Conservation (phyloP, 225 moss, liverwort and hornwort species). For the Physcomitrium patens region DNA sequence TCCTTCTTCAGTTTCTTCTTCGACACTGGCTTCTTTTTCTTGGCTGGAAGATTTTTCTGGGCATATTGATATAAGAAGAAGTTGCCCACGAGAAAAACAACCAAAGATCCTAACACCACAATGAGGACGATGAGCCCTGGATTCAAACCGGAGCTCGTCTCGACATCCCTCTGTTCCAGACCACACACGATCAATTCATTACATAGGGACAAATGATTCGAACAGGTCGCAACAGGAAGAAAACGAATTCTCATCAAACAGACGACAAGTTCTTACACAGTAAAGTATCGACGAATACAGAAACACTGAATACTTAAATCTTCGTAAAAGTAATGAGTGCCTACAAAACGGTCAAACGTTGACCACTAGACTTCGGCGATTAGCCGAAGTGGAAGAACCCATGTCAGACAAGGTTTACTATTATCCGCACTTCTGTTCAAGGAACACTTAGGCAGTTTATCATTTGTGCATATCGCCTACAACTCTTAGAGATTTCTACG, state of each 20-base stretch:
- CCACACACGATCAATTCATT: not conserved
- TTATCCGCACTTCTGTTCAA: no score
- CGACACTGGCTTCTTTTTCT: slow-evolving; percentile 85
- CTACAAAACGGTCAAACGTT: not conserved
- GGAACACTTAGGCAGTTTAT: no score
- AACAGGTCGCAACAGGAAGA: no score
- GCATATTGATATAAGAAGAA: slow-evolving; percentile 86
- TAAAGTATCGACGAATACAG: no score
- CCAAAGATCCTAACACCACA: slow-evolving; percentile 78
- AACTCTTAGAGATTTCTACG: not conserved
- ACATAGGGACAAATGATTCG: no score
- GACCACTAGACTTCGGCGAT: not conserved
- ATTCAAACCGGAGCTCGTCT: slow-evolving; percentile 73
- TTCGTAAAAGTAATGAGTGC: not conserved
- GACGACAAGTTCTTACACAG: no score
- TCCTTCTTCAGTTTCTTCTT: slow-evolving; percentile 96
- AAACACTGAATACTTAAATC: not conserved
- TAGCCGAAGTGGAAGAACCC: no score
- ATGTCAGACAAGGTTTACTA: no score
- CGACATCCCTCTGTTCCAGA: slow-evolving; percentile 53
- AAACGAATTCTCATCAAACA: no score
- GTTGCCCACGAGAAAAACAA: slow-evolving; percentile 87
- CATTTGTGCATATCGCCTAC: not conserved
- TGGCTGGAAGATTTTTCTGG: slow-evolving; percentile 77
- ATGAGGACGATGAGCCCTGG: slow-evolving; percentile 79